These are phyloP conservation scores for Erysimum cheiri DNA, from an alignment of 441 rosid genomes.

Conservation along the genomic window DNA sequence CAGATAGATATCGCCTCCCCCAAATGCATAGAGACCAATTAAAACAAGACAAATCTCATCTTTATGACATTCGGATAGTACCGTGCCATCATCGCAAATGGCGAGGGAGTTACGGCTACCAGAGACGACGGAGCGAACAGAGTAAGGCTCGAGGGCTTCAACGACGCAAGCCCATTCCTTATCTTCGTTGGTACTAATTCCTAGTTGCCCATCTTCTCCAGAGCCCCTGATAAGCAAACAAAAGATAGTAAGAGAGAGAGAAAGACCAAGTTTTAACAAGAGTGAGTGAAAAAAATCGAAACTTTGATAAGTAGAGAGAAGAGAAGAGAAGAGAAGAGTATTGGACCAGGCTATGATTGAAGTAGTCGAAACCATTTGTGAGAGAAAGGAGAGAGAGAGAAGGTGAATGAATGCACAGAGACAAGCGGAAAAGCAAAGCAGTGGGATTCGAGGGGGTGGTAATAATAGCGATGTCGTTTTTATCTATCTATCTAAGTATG, in stretches of 20 bases:
- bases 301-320: conserved; percentile 23
- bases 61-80: conserved; percentile 22
- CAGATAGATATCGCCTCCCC: neutral
- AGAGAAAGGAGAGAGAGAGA: conserved; percentile 25
- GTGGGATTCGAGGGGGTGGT: conserved; percentile 36
- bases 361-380: conserved; percentile 57
- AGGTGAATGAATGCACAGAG: conserved; percentile 25
- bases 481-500: too few relatives aligned
- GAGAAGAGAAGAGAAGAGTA: conserved; percentile 15
- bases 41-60: conserved; percentile 17
- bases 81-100: conserved; percentile 93
- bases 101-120: conserved; percentile 99
- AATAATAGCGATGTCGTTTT: conserved; percentile 31
- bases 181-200: conserved; percentile 81
- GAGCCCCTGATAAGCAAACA: conserved; percentile 68
- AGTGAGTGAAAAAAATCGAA: conserved; percentile 33
- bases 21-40: conserved; percentile 10
- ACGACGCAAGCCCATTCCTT: conserved; percentile 80
- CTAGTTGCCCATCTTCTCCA: conserved; percentile 99
- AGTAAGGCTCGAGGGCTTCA: conserved; percentile 69
- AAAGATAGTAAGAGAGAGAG: conserved; percentile 18
- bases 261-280: neutral
- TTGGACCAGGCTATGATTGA: conserved; percentile 80
- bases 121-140: conserved; percentile 84
- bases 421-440: conserved; percentile 37